Percentiles rank a stretch among this genome's conserved stretches.
These are phyloP conservation scores for Elongisporangium prolatum DNA, from an alignment of 352 stramenopile species.

Conservation along the genomic window DNA sequence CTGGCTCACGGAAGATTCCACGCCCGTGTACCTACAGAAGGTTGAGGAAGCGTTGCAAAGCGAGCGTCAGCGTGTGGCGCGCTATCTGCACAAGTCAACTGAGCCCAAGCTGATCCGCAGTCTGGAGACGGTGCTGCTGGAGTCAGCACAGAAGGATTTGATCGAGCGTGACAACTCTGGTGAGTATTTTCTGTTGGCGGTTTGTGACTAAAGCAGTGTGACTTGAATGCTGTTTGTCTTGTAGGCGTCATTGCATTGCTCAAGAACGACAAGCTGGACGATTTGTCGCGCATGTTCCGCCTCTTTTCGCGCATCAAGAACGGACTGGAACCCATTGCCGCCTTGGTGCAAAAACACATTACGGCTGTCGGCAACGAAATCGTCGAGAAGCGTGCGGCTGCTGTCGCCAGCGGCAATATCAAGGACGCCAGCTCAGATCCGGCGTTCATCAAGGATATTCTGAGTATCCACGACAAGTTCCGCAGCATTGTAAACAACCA, in stretches of 20 bases:
- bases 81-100: conserved; percentile 96
- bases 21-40: conserved; percentile 98
- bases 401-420: conserved; percentile 89
- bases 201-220: neutral
- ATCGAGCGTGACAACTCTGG: conserved; percentile 97
- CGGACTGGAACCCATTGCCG: conserved; percentile 95
- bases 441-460: conserved; percentile 97
- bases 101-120: conserved; percentile 94
- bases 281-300: conserved; percentile 97
- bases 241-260: conserved; percentile 92
- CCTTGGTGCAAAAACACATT: conserved; percentile 96
- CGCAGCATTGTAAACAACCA: conserved; percentile 95
- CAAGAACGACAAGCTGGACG: conserved; percentile 96
- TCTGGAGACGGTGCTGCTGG: conserved; percentile 93
- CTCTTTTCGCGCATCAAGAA: conserved; percentile 96
- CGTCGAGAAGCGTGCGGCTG: conserved; percentile 79
- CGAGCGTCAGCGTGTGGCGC: conserved; percentile 85
- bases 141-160: conserved; percentile 93
- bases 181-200: neutral
- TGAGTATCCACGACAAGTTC: conserved; percentile 98
- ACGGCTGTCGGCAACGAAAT: conserved; percentile 84
- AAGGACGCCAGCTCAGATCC: conserved; percentile 92
- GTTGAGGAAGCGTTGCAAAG: conserved; percentile 80
- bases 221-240: neutral
- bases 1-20: conserved; percentile 97